Percentiles rank a stretch among this genome's conserved stretches.
Evolutionary conservation across 768 basidiomycete species (phyloP).

Genomic region (Brasilioporus rufonigricans): DNA sequence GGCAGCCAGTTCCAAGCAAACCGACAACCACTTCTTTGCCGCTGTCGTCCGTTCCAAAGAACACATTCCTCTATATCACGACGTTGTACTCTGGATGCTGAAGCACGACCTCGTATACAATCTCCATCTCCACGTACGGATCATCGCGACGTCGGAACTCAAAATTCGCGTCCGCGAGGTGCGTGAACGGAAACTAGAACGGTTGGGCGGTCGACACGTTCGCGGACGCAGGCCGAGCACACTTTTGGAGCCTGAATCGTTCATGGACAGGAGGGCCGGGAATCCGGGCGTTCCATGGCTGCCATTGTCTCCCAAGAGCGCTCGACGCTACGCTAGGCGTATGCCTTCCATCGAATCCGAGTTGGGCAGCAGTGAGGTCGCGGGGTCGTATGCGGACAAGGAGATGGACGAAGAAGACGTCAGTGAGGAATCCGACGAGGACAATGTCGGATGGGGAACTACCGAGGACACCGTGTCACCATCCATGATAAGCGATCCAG

Average conservation of each 20-base stretch:
- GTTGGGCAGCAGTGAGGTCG: constrained; percentile 40
- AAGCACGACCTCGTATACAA: constrained; percentile 83
- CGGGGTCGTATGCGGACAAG: constrained; percentile 29
- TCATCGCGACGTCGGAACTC: constrained; percentile 74
- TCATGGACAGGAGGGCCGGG: constrained; percentile 12
- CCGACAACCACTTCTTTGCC: constrained; percentile 75
- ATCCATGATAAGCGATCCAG: constrained; percentile 81
- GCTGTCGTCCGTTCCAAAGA: constrained; percentile 72
- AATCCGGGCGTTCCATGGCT: constrained; percentile 42
- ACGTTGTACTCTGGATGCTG: constrained; percentile 89
- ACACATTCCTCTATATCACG: constrained; percentile 65
- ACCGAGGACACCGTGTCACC: constrained; percentile 47
- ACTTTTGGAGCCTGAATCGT: constrained; percentile 19
- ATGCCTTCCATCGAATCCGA: constrained; percentile 47
- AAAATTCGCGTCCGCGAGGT: constrained; percentile 64
- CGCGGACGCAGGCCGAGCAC: constrained; percentile 23
- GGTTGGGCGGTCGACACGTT: constrained; percentile 8
- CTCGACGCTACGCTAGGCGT: constrained; percentile 44
- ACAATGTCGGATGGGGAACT: constrained; percentile 48
- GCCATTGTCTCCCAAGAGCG: constrained; percentile 53
- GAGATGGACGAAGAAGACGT: constrained; percentile 31
- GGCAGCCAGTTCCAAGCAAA: constrained; percentile 57
- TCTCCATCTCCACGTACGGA: constrained; percentile 80
- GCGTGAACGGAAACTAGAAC: constrained; percentile 38
- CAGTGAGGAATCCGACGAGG: constrained; percentile 46